A percentile compares a stretch with the other conserved stretches of the same genome.
These are phyloP conservation scores for Hypomyces perniciosus DNA, from an alignment of 2,329 filamentous ascomycete genomes.

Conservation along the genomic window DNA sequence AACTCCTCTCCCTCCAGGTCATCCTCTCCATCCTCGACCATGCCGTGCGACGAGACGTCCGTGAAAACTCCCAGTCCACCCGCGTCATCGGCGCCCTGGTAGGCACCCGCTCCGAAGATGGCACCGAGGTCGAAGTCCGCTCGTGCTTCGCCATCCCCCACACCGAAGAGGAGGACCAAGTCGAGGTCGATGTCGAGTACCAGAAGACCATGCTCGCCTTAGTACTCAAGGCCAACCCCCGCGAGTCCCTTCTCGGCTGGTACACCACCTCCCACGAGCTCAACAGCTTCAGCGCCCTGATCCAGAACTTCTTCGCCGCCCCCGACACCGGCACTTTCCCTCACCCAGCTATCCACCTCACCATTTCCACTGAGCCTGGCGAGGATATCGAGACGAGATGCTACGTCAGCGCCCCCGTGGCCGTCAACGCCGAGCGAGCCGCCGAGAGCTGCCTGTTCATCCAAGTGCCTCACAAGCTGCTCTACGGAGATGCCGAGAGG, in stretches of 20 bases:
- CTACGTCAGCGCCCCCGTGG: conserved; percentile 93
- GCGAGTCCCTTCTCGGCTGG: conserved; percentile 93
- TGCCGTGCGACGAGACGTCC: conserved; percentile 75
- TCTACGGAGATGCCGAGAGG: conserved; percentile 70
- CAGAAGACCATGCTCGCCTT: conserved; percentile 98
- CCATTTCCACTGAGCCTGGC: conserved; percentile 83
- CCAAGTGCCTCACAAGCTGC: conserved; percentile 90
- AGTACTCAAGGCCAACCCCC: conserved; percentile 88
- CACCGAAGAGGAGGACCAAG: conserved; percentile 96
- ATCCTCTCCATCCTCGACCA: conserved; percentile 83
- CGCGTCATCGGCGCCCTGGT: conserved; percentile 96
- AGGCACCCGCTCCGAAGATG: conserved; percentile 90
- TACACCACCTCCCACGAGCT: conserved; percentile 96
- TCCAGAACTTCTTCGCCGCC: conserved; percentile 96
- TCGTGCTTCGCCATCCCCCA: conserved; percentile 97
- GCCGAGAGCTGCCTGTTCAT: conserved; percentile 97
- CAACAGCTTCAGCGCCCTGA: conserved; percentile 96
- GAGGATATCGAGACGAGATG: conserved; percentile 83
- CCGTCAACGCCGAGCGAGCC: conserved; percentile 88
- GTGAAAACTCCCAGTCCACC: conserved; percentile 69
- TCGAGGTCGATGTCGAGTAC: conserved; percentile 99
- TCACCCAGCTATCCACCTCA: conserved; percentile 95
- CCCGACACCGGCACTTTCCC: conserved; percentile 96
- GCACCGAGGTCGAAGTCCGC: conserved; percentile 90
- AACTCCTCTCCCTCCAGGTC: conserved; percentile 38